Base-by-base conservation (phyloP, 352 stramenopile species). In the Phytophthora kernoviae region DNA sequence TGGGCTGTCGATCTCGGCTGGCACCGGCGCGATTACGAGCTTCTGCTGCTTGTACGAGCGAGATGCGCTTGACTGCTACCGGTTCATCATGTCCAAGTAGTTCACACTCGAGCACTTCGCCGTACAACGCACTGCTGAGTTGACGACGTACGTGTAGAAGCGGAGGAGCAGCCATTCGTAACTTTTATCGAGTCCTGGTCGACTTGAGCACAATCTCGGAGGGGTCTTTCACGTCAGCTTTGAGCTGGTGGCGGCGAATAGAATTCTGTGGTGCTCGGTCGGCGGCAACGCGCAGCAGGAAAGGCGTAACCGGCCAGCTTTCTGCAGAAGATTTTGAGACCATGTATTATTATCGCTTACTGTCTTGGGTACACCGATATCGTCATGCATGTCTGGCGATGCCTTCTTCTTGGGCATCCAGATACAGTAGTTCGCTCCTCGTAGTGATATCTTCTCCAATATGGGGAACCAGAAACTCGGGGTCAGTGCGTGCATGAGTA, bases 21-120 rank as follows among this genome's bases (percentile, higher is more conserved):
- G 30, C 14, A 15, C 12, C 4, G 17, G 46, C 33, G 43, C 42
- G 30, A 15, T 14, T 45, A 15, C 40, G 49, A n/a, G 46, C 58
- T 10, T 65, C 54, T 5, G 43, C 49, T 5, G 50, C 56, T 48
- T 24, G 48, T 0, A 14, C 4, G 6, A 78, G 57, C 0, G 57
- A 69, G 4, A 78, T 68, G 30, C 69, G 72, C 45, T 75, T 78
- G 49, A 78, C 69, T 22, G 65, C 69, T 0, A 71, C 52, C 0
- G 27, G 43, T 8, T 70, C 36, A 18, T 54, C 30, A 40, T 65
- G 15, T 4, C 50, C 50, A 1, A 22, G 18, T 2, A 73, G 8
- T 1, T 63, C 45, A 21, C 68, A 77, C 37, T 73, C 68, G 34
- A 73, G 48, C 7, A 77, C 64, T 52, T 62, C 50, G 4, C 68